Evolutionary conservation across 2,329 filamentous ascomycete genomes (phyloP), one percentile per base, ranked within the genome.

Genomic region (Lecanoromycetidae sp.): DNA sequence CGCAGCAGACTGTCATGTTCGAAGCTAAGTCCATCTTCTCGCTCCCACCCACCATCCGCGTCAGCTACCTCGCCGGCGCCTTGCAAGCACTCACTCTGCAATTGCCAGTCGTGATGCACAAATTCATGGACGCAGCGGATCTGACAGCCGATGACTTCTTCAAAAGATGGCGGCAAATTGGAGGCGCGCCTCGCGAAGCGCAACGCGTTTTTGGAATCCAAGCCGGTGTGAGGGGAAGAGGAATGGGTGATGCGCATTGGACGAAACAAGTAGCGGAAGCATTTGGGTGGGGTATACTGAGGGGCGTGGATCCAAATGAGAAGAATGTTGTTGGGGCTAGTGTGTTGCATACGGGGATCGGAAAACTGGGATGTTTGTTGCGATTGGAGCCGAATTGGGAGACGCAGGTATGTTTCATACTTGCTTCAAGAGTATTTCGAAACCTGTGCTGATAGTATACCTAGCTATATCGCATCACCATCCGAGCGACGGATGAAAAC

Each of bases 121-220:
- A 95, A 63, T 98, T 94, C 61, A 95, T 96, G 87, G 88, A 95
- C 53, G 79, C 85, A 0, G 88, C 91, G 0, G 82, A 91, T 48
- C 71, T 98, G 32, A 77, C 77, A 5, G 79, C 82, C 0, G 91
- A 98, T 44, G 91, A 98, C 61, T 98, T 96, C 67, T 98, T 98
- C 76, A 95, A 93, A 72, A 76, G 93, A 43, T 98, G 91, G 91
- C 93, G 94, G 72, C 91, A 98, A 67, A 96, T 98, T 57, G 91
- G 91, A 10, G 87, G 84, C 4, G 78, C 79, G 1, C 82, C 88
- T 1, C 77, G 93, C 25, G 93, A 98, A 64, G 81, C 85, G 0
- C 91, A 98, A 63, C 76, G 76, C 39, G 87, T 96, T 26, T 93
- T 98, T 63, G 79, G 81, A 4, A 23, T 54, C 0, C 62, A 90